Base-by-base conservation (phyloP, 2,329 filamentous ascomycete species). In the Rachicladosporium sp. region DNA sequence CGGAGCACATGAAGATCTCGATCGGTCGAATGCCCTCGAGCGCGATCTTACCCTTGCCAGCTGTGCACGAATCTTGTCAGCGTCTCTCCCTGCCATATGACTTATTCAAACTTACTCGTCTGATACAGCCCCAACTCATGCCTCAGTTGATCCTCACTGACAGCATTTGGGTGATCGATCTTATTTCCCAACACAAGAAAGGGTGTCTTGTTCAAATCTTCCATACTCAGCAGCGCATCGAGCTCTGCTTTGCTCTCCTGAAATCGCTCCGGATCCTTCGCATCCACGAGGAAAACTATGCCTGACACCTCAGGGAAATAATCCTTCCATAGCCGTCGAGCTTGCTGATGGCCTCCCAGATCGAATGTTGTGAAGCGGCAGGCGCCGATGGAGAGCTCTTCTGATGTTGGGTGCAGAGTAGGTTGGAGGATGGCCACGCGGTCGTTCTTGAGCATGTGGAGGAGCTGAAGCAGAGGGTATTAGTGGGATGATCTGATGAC, bases 1-100 rank as follows among this genome's bases (percentile, higher is more conserved):
- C 88, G 55, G 85, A 93, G 76, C 88, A 96, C 91, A 98, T 93
- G 67, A 96, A 96, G 47, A 96, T 77, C 74, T 98, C 91, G 58
- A 98, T 89, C 15, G 88, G 86, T 54, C 88, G 74, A 64, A 94
- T 93, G 29, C 86, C 86, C 70, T 94, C 88, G 51, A 91, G 72
- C 48, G 82, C 84, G 46, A 93, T 80, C 74, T 93, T 93, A 65
- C 87, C 87, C 76, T 95, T 94, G 56, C 88, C 88, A 33, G 58
- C 50, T 53, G 40, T 34, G 15, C 10, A 27, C 30, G 30, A 35
- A 29, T 8, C 8, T 10, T n/a, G 38, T 43, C 40, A 45, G 43
- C 27, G 15, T 19, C 15, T 19, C 15, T 19, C 15, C 15, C 15
- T 19, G 15, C 15, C 15, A 19, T 19, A 19, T 19, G 15, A 19